Evolutionary conservation across 2,329 filamentous ascomycete species (phyloP).

Genomic region (Alternaria brassicae): DNA sequence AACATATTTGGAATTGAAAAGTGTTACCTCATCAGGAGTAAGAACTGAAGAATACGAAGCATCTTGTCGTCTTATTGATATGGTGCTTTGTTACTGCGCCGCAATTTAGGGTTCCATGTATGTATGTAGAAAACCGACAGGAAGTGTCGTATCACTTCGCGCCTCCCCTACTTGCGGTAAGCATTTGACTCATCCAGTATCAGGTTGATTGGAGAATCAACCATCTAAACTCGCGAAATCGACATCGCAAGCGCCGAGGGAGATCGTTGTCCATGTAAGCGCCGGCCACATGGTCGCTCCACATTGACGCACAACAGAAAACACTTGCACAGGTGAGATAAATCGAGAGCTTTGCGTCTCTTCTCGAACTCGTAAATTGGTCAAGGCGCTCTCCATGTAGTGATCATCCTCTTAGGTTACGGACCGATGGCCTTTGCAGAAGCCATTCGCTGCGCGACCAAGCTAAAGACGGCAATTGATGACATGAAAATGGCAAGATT

Average conservation of each 20-base stretch:
- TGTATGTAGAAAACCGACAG: not conserved
- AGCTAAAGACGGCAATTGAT: conserved; percentile 90
- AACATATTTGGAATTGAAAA: not conserved
- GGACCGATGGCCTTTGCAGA: conserved; percentile 25
- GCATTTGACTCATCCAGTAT: not conserved
- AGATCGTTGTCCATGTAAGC: not conserved
- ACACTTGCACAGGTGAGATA: not conserved
- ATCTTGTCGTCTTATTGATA: not conserved
- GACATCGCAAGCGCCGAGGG: not conserved
- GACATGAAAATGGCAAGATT: conserved; percentile 97
- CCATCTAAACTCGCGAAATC: not conserved
- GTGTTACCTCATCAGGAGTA: not conserved
- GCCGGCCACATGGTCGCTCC: not conserved
- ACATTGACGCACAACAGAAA: not conserved
- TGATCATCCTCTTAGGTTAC: not conserved
- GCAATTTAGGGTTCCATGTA: not conserved
- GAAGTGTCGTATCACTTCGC: not conserved
- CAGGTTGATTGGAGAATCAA: not conserved
- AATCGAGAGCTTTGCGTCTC: not conserved
- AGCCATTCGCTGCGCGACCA: conserved; percentile 86
- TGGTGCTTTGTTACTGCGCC: not conserved
- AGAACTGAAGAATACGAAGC: not conserved
- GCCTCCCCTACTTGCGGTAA: not conserved
- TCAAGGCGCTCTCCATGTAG: not conserved
- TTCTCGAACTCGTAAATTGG: not conserved